phyloP scores from a whole-genome alignment of 441 rosid genomes.

The Omphalea diandra region DNA sequence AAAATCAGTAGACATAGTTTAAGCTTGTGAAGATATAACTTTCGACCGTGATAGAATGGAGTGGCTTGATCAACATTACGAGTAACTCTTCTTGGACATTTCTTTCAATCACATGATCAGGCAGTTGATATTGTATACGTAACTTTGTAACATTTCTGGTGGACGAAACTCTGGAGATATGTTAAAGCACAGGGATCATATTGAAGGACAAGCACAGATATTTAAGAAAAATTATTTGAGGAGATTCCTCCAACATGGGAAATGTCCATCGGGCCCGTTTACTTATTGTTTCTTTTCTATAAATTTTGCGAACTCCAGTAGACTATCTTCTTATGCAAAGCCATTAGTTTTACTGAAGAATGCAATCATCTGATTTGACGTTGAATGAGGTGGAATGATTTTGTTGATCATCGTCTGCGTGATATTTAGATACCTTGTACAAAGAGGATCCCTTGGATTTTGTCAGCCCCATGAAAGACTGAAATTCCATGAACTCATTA shows the following conservation, averaged over 20 bases:
- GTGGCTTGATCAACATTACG: background rate
- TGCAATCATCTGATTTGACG: background rate
- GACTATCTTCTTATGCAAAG: background rate
- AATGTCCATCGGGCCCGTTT: background rate
- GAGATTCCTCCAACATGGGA: constrained; percentile 5
- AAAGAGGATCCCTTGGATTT: background rate
- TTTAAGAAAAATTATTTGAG: background rate
- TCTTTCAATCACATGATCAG: constrained; percentile 2
- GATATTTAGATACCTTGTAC: background rate
- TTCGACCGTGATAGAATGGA: background rate
- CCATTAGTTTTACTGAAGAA: background rate
- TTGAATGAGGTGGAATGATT: background rate
- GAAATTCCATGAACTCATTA: background rate
- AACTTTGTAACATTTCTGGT: background rate
- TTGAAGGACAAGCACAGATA: background rate
- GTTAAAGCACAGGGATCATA: background rate
- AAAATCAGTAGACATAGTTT: background rate
- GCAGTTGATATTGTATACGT: background rate
- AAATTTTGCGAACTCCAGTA: background rate
- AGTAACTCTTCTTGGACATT: background rate
- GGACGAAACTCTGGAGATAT: background rate
- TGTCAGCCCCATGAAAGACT: background rate
- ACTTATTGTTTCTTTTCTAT: background rate
- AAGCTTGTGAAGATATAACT: background rate
- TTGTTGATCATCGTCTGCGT: constrained; percentile 1